Conservation (phyloP, 192 early-diverging fungal genomes). For the Paraglomus occultum region DNA sequence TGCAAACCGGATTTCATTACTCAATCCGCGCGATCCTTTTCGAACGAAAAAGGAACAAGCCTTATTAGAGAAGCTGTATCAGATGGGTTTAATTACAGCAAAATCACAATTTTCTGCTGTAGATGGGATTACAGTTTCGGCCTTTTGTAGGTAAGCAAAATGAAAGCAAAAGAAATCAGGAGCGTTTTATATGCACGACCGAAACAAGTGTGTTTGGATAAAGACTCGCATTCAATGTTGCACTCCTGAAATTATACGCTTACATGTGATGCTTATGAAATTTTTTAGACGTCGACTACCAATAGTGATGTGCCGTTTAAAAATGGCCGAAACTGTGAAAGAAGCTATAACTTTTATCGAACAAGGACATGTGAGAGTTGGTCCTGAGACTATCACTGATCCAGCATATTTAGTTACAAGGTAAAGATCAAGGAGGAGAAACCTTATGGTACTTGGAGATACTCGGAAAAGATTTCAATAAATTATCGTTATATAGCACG, state of each 20-base stretch:
- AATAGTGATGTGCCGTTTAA: conserved; percentile 90
- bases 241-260: conserved; percentile 5
- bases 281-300: conserved; percentile 74
- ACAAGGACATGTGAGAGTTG: conserved; percentile 94
- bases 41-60: conserved; percentile 69
- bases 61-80: conserved; percentile 83
- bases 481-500: too few species aligned
- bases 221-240: too few species aligned
- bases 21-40: conserved; percentile 85
- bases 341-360: conserved; percentile 88
- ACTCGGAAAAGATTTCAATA: too few species aligned
- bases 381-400: conserved; percentile 86
- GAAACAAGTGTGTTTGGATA: too few species aligned
- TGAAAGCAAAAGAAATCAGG: not conserved
- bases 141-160: conserved; percentile 70
- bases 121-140: conserved; percentile 80
- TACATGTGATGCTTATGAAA: not conserved
- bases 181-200: too few species aligned
- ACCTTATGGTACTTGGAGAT: not conserved
- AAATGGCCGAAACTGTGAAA: conserved; percentile 93
- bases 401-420: conserved; percentile 67
- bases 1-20: conserved; percentile 77
- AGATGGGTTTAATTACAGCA: conserved; percentile 78
- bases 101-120: conserved; percentile 74
- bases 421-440: not conserved